A percentile compares a stretch with the other conserved stretches of the same genome.
phyloP scores from a whole-genome alignment of 768 basidiomycete genomes.

The Leccinum boreale region DNA sequence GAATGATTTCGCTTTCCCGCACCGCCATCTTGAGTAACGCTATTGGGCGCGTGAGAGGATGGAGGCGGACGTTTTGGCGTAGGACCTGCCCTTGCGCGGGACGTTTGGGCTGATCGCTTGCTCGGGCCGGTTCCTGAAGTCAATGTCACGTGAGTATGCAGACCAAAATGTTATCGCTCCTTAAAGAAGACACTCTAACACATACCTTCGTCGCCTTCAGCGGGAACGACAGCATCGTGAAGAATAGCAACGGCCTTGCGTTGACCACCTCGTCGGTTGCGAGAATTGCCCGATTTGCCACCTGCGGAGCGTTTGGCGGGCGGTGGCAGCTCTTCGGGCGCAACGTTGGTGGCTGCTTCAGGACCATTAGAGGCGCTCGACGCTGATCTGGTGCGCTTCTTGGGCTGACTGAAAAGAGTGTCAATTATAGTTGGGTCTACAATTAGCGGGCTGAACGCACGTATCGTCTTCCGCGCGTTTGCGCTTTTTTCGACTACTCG shows the following conservation, averaged over 20 bases:
- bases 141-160: slow-evolving; percentile 36
- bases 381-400: slow-evolving; percentile 75
- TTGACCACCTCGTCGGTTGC: slow-evolving; percentile 31
- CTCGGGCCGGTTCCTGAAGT: slow-evolving; percentile 33
- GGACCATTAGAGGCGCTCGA: slow-evolving; percentile 65
- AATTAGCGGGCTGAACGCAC: slow-evolving; percentile 40
- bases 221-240: slow-evolving; percentile 22
- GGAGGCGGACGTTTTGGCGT: slow-evolving; percentile 30
- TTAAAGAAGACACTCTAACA: slow-evolving; percentile 16
- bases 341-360: slow-evolving; percentile 36
- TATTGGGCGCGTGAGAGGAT: slow-evolving; percentile 31
- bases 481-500: slow-evolving; percentile 58
- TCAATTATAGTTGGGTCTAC: slow-evolving; percentile 8
- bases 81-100: slow-evolving; percentile 33
- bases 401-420: slow-evolving; percentile 38
- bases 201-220: slow-evolving; percentile 67
- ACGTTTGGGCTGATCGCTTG: slow-evolving; percentile 40
- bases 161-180: neutral
- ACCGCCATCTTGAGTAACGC: slow-evolving; percentile 39
- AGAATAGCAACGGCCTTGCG: slow-evolving; percentile 23
- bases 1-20: slow-evolving; percentile 48
- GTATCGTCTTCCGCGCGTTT: slow-evolving; percentile 72
- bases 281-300: slow-evolving; percentile 26
- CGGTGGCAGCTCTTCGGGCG: slow-evolving; percentile 39
- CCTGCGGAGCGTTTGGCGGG: slow-evolving; percentile 31